Evolutionary conservation across 2,329 filamentous ascomycete genomes (phyloP), one percentile per base, ranked within the genome.

Genomic region (Monosporascus cannonballus): DNA sequence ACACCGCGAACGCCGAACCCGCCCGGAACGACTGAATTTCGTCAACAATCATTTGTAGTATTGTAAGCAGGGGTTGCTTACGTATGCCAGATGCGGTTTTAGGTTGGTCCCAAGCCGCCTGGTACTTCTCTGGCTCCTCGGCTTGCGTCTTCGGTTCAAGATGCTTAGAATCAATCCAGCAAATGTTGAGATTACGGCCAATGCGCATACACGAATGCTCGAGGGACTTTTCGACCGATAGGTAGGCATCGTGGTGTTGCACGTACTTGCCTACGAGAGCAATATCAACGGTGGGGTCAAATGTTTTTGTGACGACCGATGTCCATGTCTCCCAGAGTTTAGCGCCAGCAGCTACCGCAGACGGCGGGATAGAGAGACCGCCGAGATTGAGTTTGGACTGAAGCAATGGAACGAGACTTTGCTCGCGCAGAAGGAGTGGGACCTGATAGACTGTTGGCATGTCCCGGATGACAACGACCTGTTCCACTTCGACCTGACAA

Each of bases 371-470:
- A 11, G 67, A 62, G 47, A 86, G 64, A 18, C 73, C 68, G 56
- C 88, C 79, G 14, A 96, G 79, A 37, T 79, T 76, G 34, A 96
- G 77, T 18, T 84, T 78, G 18, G 79, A 73, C 39, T 77, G 78
- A 51, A 97, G 75, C n/a, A 84, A 79, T 14, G 76, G 70, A 8
- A 93, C 75, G 2, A 97, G 76, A 22, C 85, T 83, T 72, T 97
- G 90, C 60, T 91, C 79, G 61, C 92, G 83, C 15, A 97, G 85
- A 24, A 97, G 86, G n/a, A 96, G 78, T 1, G 94, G 94, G 3
- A 97, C 93, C 59, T 96, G 92, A 72, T 99, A 99, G 49, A 89
- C 95, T 14, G 91, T 91, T 20, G 86, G 78, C 71, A 97, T 90
- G 69, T 97, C 87, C 61, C 87, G 86, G 11, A 99, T 92, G n/a